Base-by-base conservation (phyloP, 352 stramenopile genomes). In the Phytopythium helicoides region DNA sequence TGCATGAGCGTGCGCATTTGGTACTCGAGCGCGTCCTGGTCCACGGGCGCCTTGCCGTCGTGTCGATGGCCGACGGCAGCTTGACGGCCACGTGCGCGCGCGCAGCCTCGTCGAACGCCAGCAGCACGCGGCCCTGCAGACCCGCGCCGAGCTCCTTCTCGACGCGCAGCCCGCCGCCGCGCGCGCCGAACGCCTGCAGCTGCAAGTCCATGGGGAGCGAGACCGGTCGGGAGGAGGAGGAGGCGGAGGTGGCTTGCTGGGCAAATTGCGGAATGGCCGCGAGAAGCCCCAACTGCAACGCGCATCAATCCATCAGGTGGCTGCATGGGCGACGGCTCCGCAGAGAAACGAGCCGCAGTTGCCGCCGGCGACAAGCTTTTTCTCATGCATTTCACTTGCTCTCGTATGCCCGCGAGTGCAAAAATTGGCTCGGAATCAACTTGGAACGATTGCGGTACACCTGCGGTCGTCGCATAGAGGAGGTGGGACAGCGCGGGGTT, bases 21-120 rank as follows among this genome's bases (percentile, higher is more conserved):
- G 36, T 75, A 76, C 28, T 88, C 65, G n/a, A 90, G 68, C 26
- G 71, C 45, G 25, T 67, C 46, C 35, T 52, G 44, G 34, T 87
- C 58, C 39, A 76, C 49, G 16, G 36, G 50, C 0, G 28, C 50
- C 0, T 58, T 35, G 14, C 15, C 36, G 9, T 54, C 28, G 28
- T 35, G 26, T 65, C 46, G n/a, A 87, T 66, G 18, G 68, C 77
- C 5, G 73, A 68, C n/a, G 77, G 75, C 9, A 90, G 59, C 56
- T 91, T 91, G n/a, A 91, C 60, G n/a, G 77, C 80, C n/a, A 91
- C 80, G 53, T 73, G 48, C 46, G 65, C 52, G 33, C 74, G 60
- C 37, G 65, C 36, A 46, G 52, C 55, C 50, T 82, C 64, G 50
- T 91, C 77, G 23, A 72, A 64, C 18, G 80, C 77, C 35, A 86